A percentile compares a stretch with the other conserved stretches of the same genome.
phyloP scores from a whole-genome alignment of 1,284 basidiomycete genomes.

The Anthracocystis panici-leucophaei region DNA sequence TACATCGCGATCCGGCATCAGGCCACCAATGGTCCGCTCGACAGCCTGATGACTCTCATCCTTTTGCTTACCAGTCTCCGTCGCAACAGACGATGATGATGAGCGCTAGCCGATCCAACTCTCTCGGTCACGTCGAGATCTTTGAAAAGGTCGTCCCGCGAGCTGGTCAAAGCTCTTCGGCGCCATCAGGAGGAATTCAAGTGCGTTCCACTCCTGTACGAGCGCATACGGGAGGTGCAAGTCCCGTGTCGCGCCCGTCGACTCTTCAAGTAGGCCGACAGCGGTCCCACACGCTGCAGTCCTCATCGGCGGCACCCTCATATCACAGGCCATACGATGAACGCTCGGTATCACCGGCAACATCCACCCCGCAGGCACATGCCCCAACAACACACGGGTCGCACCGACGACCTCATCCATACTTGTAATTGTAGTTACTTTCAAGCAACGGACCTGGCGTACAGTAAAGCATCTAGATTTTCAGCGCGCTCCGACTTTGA shows the following conservation, averaged over 20 bases:
- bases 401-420: conserved; percentile 28
- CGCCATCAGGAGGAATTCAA: background rate
- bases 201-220: background rate
- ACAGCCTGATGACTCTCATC: conserved; percentile 7
- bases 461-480: background rate
- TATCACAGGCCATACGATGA: background rate
- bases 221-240: conserved; percentile 11
- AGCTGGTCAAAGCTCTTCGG: background rate
- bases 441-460: background rate
- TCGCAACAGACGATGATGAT: background rate
- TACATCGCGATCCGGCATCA: background rate
- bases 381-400: background rate
- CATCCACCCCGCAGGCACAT: background rate
- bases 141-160: conserved; percentile 6
- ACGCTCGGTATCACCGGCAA: conserved; percentile 7
- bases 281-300: conserved; percentile 18
- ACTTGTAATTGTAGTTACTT: conserved; percentile 17
- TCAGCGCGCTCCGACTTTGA: background rate
- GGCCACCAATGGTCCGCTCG: conserved; percentile 7
- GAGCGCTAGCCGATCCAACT: conserved; percentile 9
- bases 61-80: conserved; percentile 13
- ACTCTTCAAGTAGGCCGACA: conserved; percentile 7
- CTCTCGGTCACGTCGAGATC: conserved; percentile 10
- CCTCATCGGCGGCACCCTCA: background rate
- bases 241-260: background rate